These are phyloP conservation scores for Westerdykella ornata DNA, from an alignment of 2,329 filamentous ascomycete genomes.

Conservation along the genomic window DNA sequence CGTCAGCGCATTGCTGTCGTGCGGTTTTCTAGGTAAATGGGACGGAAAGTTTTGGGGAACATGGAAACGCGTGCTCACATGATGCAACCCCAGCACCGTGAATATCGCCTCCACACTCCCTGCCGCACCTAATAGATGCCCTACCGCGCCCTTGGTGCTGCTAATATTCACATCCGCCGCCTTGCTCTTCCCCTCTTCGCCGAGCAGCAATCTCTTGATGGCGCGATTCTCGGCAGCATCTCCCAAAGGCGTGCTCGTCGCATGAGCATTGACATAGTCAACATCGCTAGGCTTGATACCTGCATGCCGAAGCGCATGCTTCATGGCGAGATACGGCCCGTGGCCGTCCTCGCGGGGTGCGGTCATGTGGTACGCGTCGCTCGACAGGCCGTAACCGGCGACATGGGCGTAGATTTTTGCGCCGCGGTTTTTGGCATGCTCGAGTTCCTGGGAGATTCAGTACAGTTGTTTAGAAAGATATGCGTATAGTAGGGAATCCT, in stretches of 20 bases:
- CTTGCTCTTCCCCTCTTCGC: conserved; percentile 57
- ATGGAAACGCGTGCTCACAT: conserved; percentile 51
- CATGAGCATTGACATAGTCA: conserved; percentile 93
- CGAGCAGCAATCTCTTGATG: conserved; percentile 69
- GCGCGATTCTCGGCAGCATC: conserved; percentile 83
- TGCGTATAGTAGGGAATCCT: conserved; percentile 1
- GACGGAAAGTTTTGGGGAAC: neutral
- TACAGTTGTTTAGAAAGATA: neutral
- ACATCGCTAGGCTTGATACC: conserved; percentile 61
- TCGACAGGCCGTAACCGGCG: conserved; percentile 80
- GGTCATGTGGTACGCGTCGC: conserved; percentile 90
- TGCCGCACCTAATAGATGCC: conserved; percentile 84
- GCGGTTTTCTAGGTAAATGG: too few species aligned
- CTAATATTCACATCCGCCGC: conserved; percentile 70
- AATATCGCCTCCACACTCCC: conserved; percentile 88
- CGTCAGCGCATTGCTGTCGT: conserved; percentile 3
- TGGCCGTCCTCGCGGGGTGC: conserved; percentile 75
- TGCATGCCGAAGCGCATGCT: conserved; percentile 68
- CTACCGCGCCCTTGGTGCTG: conserved; percentile 88
- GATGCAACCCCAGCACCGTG: conserved; percentile 66
- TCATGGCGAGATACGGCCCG: conserved; percentile 81
- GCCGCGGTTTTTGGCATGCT: conserved; percentile 73
- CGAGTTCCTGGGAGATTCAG: conserved; percentile 54
- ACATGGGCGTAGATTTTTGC: conserved; percentile 85
- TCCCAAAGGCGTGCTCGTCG: conserved; percentile 78